Percentiles rank a stretch among this genome's conserved stretches.
Evolutionary conservation across 2,329 filamentous ascomycete genomes (phyloP).

Genomic region (Cryphonectria carpinicola): DNA sequence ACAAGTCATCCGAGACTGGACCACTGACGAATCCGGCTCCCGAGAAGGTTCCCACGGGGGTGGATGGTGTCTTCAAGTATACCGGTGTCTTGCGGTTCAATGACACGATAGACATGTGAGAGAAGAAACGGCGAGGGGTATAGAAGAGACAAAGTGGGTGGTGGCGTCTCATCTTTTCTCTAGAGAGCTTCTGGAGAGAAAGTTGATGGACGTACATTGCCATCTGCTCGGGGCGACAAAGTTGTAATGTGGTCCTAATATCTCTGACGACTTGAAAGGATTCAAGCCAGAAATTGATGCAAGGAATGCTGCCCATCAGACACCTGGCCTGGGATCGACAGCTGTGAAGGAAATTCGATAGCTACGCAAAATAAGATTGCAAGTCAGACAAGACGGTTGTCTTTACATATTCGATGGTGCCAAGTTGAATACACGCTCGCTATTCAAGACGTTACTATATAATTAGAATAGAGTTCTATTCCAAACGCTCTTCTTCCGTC

Average conservation of each 20-base stretch:
- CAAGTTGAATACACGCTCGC: not conserved
- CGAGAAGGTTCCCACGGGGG: conserved; percentile 69
- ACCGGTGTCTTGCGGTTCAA: conserved; percentile 92
- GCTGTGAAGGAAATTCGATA: not conserved
- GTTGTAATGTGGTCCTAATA: not conserved
- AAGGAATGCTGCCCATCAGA: not conserved
- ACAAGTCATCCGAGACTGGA: conserved; percentile 69
- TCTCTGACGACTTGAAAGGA: not conserved
- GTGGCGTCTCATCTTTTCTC: not conserved
- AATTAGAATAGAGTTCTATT: not conserved
- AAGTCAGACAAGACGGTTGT: not conserved
- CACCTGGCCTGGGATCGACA: not conserved
- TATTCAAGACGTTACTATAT: too few relatives aligned
- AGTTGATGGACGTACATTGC: too few relatives aligned
- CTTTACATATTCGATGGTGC: not conserved
- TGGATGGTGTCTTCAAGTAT: conserved; percentile 83
- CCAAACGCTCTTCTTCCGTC: not conserved
- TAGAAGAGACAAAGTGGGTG: not conserved
- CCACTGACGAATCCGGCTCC: conserved; percentile 55
- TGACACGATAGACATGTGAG: conserved; percentile 78
- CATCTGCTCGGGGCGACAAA: not conserved
- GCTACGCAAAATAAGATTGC: not conserved
- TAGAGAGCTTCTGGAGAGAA: not conserved
- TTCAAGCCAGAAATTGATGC: not conserved
- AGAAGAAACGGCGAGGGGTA: not conserved